Percentiles rank a stretch among this genome's conserved stretches.
Evolutionary conservation across 1,139 yeast species (phyloP).

Genomic region (Sugiyamaella xylanicola): DNA sequence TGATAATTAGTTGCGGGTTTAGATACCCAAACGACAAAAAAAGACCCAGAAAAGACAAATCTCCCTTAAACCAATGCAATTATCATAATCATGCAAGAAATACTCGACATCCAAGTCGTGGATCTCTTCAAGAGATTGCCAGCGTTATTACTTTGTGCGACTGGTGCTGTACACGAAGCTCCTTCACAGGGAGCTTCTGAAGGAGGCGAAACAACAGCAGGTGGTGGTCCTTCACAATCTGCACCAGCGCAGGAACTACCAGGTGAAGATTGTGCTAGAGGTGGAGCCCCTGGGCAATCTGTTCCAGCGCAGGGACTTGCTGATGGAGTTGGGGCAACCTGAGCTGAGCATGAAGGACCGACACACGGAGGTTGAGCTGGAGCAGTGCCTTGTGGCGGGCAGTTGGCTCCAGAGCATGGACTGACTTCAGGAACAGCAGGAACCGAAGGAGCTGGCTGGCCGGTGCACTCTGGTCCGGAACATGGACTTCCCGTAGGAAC

Average conservation of each 20-base stretch:
- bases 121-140: not conserved
- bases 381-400: not conserved
- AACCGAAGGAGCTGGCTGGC: too few relatives aligned
- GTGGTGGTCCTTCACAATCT: not conserved
- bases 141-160: slow-evolving; percentile 12
- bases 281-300: too few relatives aligned
- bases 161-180: slow-evolving; percentile 6
- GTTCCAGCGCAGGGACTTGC: too few relatives aligned
- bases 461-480: not conserved
- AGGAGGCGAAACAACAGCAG: slow-evolving; percentile 1
- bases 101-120: not conserved
- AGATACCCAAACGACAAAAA: slow-evolving; percentile 11
- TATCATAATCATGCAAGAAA: slow-evolving; percentile 4
- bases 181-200: slow-evolving; percentile 6
- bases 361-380: slow-evolving; percentile 4
- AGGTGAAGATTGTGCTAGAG: too few relatives aligned
- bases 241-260: not conserved
- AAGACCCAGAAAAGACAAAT: not conserved
- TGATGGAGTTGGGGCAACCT: not conserved
- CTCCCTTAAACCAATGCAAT: slow-evolving; percentile 4
- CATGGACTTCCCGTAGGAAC: not conserved
- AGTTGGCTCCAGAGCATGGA: not conserved
- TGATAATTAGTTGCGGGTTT: not conserved
- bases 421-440: slow-evolving; percentile 5
- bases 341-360: slow-evolving; percentile 2